These are phyloP conservation scores for Nemophila menziesii DNA, from an alignment of 257 asterid genomes.

Conservation along the genomic window DNA sequence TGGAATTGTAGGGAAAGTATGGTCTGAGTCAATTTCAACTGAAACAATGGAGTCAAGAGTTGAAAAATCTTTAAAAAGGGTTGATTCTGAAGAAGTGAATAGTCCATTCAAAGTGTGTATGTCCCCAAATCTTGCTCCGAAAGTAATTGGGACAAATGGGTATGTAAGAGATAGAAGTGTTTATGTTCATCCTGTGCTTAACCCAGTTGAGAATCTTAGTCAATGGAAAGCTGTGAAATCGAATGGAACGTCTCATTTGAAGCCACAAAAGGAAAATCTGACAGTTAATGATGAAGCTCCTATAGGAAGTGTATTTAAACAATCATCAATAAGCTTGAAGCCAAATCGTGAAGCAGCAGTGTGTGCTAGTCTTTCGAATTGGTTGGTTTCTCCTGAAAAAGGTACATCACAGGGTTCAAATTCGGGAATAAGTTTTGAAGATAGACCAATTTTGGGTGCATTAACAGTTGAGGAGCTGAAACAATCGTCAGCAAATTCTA, in stretches of 20 bases:
- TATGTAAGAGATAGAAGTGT: constrained; percentile 57
- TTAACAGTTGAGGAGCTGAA: constrained; percentile 82
- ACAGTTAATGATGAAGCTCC: constrained; percentile 32
- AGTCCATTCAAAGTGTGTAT: constrained; percentile 23
- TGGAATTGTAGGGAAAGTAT: constrained; percentile 25
- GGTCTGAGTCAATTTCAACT: constrained; percentile 42
- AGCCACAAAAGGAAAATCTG: constrained; percentile 68
- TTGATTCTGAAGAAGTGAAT: constrained; percentile 31
- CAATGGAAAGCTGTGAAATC: constrained; percentile 83
- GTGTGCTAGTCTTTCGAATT: constrained; percentile 84
- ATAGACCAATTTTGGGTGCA: constrained; percentile 94
- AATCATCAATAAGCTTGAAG: constrained; percentile 22
- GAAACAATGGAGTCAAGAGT: constrained; percentile 47
- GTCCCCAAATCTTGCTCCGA: constrained; percentile 18
- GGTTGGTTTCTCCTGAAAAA: constrained; percentile 51
- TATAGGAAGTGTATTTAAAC: constrained; percentile 22
- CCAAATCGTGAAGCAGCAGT: constrained; percentile 50
- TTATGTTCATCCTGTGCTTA: constrained; percentile 63
- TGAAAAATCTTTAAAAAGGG: constrained; percentile 18
- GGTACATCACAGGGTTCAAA: constrained; percentile 32
- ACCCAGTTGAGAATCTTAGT: constrained; percentile 74
- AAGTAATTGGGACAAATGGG: constrained; percentile 17
- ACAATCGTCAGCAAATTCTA: constrained; percentile 44
- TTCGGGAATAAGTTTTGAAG: constrained; percentile 52
- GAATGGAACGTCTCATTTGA: constrained; percentile 24